Base-by-base conservation (phyloP, 768 basidiomycete genomes). In the Phaeotremella skinneri region DNA sequence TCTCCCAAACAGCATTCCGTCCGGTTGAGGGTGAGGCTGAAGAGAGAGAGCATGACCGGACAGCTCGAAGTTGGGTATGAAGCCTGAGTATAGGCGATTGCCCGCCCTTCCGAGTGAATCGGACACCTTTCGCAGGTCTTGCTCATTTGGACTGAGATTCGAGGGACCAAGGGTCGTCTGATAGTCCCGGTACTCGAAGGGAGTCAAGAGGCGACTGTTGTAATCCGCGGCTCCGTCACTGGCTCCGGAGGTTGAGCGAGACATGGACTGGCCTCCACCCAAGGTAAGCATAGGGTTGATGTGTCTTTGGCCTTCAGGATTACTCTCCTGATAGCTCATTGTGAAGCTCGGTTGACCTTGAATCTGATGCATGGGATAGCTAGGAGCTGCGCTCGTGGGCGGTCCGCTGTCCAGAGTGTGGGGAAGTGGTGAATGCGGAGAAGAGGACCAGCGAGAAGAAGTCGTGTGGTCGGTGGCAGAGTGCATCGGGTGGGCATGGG, bases 171-270 rank as follows among this genome's bases (percentile, higher is more conserved):
- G 11, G 17, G 34, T 37, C 6, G 43, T 13, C 41, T 59, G 56
- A 17, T 62, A 58, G 16, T 67, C 60, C 7, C 64, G 50, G 43
- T 66, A 72, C 26, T 66, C 64, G 21, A 50, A 61, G 27, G 71
- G 71, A 20, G 71, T 73, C 34, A 73, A 47, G 2, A 73, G 66
- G 17, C 71, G 53, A 21, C 31, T 30, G 31, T 50, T 57, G 14
- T 68, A 59, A 17, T 51, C 59, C 5, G 43, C 61, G 2, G 59
- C 39, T 20, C 67, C 69, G 13, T 45, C 43, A 20, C 43, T 45
- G 3, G 68, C 69, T 7, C 68, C 67, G n/a, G 71, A 73, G 11
- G 65, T 68, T 2, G 71, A 73, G 29, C 71, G 57, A 14, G 71
- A 73, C 71, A 73, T 73, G 23, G 71, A 53, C 45, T 70, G 61